These are phyloP conservation scores for Pittosporum tobira DNA, from an alignment of 129 eudicot genomes.

Conservation along the genomic window DNA sequence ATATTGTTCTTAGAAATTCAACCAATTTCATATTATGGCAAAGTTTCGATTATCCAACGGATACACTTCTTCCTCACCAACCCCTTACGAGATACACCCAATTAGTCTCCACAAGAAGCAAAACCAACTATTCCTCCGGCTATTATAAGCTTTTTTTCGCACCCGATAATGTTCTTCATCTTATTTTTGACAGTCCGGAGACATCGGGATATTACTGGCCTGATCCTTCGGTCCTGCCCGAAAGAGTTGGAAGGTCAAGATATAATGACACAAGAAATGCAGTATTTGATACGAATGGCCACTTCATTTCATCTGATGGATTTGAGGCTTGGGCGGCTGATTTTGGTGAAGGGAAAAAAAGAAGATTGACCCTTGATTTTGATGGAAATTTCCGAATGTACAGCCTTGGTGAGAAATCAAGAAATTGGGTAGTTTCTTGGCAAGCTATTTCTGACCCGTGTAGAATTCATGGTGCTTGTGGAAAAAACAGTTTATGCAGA, in stretches of 20 bases:
- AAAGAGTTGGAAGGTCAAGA: slow-evolving; percentile 23
- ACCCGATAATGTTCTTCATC: slow-evolving; percentile 31
- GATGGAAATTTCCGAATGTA: slow-evolving; percentile 41
- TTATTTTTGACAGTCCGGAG: slow-evolving; percentile 28
- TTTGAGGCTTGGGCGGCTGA: slow-evolving; percentile 14
- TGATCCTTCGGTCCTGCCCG: slow-evolving; percentile 15
- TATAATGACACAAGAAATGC: slow-evolving; percentile 29
- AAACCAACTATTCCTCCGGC: slow-evolving; percentile 31
- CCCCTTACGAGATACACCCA: slow-evolving; percentile 16
- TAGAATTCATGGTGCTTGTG: slow-evolving; percentile 35
- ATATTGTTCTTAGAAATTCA: slow-evolving; percentile 26
- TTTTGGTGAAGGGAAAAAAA: slow-evolving; percentile 18
- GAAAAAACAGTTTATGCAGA: slow-evolving; percentile 25
- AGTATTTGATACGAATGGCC: slow-evolving; percentile 29
- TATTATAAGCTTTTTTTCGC: slow-evolving; percentile 34
- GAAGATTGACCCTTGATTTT: slow-evolving; percentile 30
- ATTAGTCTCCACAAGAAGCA: slow-evolving; percentile 32
- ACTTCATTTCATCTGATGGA: slow-evolving; percentile 25
- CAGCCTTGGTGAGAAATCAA: slow-evolving; percentile 15
- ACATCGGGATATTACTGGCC: slow-evolving; percentile 31
- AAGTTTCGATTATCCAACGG: slow-evolving; percentile 45
- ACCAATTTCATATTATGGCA: slow-evolving; percentile 33
- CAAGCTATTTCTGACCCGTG: slow-evolving; percentile 21
- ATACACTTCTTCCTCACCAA: slow-evolving; percentile 48
- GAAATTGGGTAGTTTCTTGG: slow-evolving; percentile 36